Conservation (phyloP, 805 yeast genomes). For the Wickerhamiella spandovensis region DNA sequence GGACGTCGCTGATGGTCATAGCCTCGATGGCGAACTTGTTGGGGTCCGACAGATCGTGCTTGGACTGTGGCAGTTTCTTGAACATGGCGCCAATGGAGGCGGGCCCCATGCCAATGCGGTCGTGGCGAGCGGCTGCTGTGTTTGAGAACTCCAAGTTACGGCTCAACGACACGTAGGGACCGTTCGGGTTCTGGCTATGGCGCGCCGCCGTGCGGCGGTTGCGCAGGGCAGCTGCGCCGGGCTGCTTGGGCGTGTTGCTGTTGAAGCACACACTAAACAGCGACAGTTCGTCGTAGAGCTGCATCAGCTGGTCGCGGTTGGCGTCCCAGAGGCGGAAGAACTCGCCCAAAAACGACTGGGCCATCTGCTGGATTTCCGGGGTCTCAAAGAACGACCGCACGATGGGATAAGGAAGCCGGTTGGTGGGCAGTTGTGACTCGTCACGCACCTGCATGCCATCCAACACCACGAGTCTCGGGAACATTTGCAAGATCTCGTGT, state of each 20-base stretch:
- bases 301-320: slow-evolving; percentile 53
- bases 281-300: slow-evolving; percentile 68
- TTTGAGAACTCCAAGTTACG: slow-evolving; percentile 51
- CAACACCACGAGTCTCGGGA: slow-evolving; percentile 68
- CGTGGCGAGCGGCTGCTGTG: slow-evolving; percentile 34
- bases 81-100: slow-evolving; percentile 51
- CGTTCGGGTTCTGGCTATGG: slow-evolving; percentile 10
- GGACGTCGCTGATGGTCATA: slow-evolving; percentile 31
- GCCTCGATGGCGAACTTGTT: slow-evolving; percentile 63
- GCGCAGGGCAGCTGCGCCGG: slow-evolving; percentile 6
- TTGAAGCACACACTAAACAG: slow-evolving; percentile 75
- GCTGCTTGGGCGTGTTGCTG: slow-evolving; percentile 45
- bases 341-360: slow-evolving; percentile 66
- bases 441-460: slow-evolving; percentile 72
- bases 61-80: slow-evolving; percentile 58
- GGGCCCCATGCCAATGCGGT: slow-evolving; percentile 55
- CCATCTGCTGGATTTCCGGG: slow-evolving; percentile 49
- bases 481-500: slow-evolving; percentile 47
- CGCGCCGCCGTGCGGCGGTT: slow-evolving; percentile 5
- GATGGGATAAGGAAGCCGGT: slow-evolving; percentile 24
- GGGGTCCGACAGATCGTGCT: slow-evolving; percentile 59
- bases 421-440: slow-evolving; percentile 38
- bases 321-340: slow-evolving; percentile 73
- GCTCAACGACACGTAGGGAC: slow-evolving; percentile 4
- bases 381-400: slow-evolving; percentile 74